Evolutionary conservation across 306 rosid species (phyloP).

Genomic region (Medicago truncatula): DNA sequence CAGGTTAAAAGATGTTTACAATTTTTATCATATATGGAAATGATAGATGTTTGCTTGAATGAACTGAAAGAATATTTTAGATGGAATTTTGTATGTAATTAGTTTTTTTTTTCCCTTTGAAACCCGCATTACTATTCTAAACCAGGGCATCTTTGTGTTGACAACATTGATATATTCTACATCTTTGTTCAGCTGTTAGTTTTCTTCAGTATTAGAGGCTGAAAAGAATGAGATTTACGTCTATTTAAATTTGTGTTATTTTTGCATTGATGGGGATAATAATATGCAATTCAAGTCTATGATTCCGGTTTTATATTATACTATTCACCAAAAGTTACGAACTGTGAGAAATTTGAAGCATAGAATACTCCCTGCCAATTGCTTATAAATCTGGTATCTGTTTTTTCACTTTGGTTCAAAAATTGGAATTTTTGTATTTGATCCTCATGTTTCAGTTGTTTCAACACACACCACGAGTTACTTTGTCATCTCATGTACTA

Average conservation of each 20-base stretch:
- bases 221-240: constrained; percentile 11
- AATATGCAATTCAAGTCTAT: constrained; percentile 20
- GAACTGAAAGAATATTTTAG: constrained; percentile 18
- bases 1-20: constrained; percentile 63
- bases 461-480: not conserved
- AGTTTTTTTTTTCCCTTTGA: constrained; percentile 7
- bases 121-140: constrained; percentile 18
- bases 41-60: constrained; percentile 26
- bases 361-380: constrained; percentile 1
- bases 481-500: constrained; percentile 31
- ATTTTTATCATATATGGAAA: constrained; percentile 17
- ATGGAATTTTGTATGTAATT: constrained; percentile 3
- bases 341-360: constrained; percentile 14
- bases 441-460: constrained; percentile 17
- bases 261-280: constrained; percentile 10
- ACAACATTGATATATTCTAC: not conserved
- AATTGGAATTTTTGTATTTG: constrained; percentile 9
- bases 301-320: constrained; percentile 35
- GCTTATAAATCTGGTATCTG: constrained; percentile 24
- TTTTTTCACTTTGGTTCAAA: constrained; percentile 29
- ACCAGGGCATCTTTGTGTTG: constrained; percentile 3
- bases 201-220: constrained; percentile 30
- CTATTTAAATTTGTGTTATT: constrained; percentile 18
- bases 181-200: constrained; percentile 19
- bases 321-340: constrained; percentile 26